phyloP scores from a whole-genome alignment of 1,139 yeast genomes.

The Diutina scorzettiae region DNA sequence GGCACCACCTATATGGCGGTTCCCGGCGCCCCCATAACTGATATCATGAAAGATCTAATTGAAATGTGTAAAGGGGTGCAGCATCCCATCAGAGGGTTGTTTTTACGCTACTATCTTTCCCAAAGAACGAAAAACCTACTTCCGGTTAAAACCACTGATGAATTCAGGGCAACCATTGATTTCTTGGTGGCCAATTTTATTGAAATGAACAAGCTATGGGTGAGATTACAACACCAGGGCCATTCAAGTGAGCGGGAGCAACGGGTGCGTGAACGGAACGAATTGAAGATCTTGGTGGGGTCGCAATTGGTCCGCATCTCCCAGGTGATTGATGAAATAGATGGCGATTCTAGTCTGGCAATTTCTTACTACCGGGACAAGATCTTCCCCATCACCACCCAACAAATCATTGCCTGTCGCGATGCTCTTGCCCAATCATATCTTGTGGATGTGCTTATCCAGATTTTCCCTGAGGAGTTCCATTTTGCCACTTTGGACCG shows the following conservation, averaged over 20 bases:
- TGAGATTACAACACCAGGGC: conserved; percentile 90
- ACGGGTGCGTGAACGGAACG: conserved; percentile 71
- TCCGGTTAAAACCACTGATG: conserved; percentile 34
- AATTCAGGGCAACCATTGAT: conserved; percentile 51
- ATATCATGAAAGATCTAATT: conserved; percentile 89
- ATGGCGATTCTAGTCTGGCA: conserved; percentile 21
- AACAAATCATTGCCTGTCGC: conserved; percentile 85
- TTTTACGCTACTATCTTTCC: conserved; percentile 75
- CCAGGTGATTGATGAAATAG: conserved; percentile 63
- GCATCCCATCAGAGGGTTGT: conserved; percentile 84
- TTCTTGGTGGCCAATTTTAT: conserved; percentile 79
- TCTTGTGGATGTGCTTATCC: conserved; percentile 78
- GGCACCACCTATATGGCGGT: conserved; percentile 82
- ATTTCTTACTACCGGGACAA: conserved; percentile 43
- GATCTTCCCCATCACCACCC: conserved; percentile 71
- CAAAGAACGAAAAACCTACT: conserved; percentile 71
- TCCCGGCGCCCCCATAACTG: conserved; percentile 70
- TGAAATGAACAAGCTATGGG: conserved; percentile 98
- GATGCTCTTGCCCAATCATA: conserved; percentile 91
- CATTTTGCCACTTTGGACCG: conserved; percentile 66
- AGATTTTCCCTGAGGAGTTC: conserved; percentile 89
- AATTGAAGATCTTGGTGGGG: conserved; percentile 84
- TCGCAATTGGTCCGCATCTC: conserved; percentile 82
- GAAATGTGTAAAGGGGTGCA: conserved; percentile 99
- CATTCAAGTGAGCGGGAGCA: conserved; percentile 73